A percentile compares a stretch with the other conserved stretches of the same genome.
Evolutionary conservation across 1,284 basidiomycete species (phyloP).

Genomic region (Cutaneotrichosporon dermatis): DNA sequence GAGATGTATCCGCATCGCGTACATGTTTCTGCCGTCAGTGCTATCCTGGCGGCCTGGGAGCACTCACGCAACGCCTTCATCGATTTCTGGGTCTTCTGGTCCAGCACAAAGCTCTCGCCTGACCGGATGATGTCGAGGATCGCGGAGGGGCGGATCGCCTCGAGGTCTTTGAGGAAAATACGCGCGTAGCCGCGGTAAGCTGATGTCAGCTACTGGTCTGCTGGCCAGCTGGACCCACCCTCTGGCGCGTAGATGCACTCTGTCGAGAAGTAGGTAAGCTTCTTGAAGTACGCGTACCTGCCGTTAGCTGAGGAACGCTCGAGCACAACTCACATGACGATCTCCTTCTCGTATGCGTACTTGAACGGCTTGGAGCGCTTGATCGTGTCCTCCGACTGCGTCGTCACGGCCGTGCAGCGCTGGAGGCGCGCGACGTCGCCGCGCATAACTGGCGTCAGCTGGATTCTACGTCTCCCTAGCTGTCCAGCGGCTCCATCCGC

Average conservation of each 20-base stretch:
- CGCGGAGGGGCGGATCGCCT: constrained; percentile 84
- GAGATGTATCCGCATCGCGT: constrained; percentile 87
- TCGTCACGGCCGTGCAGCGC: constrained; percentile 89
- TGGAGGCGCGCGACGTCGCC: constrained; percentile 93
- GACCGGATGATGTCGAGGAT: constrained; percentile 98
- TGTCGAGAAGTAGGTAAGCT: constrained; percentile 97
- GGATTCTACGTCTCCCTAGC: not conserved
- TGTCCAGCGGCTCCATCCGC: too few relatives aligned
- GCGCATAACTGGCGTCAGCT: constrained; percentile 69
- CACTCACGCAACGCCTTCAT: constrained; percentile 72
- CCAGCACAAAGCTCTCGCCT: constrained; percentile 80
- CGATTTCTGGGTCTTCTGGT: constrained; percentile 67
- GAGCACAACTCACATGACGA: constrained; percentile 72
- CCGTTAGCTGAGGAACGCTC: constrained; percentile 1
- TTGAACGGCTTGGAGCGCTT: constrained; percentile 98
- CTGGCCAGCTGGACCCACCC: constrained; percentile 28
- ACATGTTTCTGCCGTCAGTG: constrained; percentile 66
- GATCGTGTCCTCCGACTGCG: constrained; percentile 89
- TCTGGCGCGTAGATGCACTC: constrained; percentile 99
- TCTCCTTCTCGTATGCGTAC: constrained; percentile 99
- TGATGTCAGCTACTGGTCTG: constrained; percentile 20
- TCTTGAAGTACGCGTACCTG: constrained; percentile 98
- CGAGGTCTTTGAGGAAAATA: constrained; percentile 89
- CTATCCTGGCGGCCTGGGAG: constrained; percentile 1
- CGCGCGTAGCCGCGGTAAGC: constrained; percentile 96